These are phyloP conservation scores for Hygrophoropsis aurantiaca DNA, from an alignment of 768 basidiomycete species.

Conservation along the genomic window DNA sequence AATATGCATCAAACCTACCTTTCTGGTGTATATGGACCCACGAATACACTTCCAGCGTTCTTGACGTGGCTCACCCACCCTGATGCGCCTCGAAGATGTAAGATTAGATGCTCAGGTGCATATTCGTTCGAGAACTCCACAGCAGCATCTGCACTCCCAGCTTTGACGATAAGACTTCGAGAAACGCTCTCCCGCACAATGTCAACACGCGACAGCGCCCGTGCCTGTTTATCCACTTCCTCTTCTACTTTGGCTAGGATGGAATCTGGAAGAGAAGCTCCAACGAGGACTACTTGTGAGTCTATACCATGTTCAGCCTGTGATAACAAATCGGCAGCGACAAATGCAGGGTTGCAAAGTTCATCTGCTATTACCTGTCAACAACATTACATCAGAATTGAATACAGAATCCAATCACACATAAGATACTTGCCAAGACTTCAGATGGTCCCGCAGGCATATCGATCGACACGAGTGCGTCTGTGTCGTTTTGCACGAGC, in stretches of 20 bases:
- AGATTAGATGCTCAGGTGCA: conserved; percentile 95
- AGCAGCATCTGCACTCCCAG: conserved; percentile 67
- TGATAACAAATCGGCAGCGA: conserved; percentile 94
- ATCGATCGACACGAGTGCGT: conserved; percentile 94
- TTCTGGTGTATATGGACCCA: conserved; percentile 93
- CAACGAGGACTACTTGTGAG: conserved; percentile 94
- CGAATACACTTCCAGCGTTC: conserved; percentile 96
- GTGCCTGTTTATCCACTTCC: conserved; percentile 86
- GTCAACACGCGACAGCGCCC: conserved; percentile 80
- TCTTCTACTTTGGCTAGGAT: conserved; percentile 74
- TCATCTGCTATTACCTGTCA: conserved; percentile 89
- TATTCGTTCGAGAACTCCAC: conserved; percentile 94
- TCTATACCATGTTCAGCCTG: conserved; percentile 99
- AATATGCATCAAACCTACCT: conserved; percentile 53
- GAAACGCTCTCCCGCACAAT: conserved; percentile 87
- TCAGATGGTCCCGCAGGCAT: conserved; percentile 99
- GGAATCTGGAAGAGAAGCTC: conserved; percentile 63
- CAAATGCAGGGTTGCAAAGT: conserved; percentile 82
- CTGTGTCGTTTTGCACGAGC: conserved; percentile 98
- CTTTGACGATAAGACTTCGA: conserved; percentile 87
- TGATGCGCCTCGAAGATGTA: conserved; percentile 80
- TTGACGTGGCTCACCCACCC: conserved; percentile 63
- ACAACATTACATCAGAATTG: background rate
- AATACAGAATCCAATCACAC: background rate
- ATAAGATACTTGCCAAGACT: conserved; percentile 66